These are phyloP conservation scores for Nidularia pulvinata DNA, from an alignment of 768 basidiomycete species.

Conservation along the genomic window DNA sequence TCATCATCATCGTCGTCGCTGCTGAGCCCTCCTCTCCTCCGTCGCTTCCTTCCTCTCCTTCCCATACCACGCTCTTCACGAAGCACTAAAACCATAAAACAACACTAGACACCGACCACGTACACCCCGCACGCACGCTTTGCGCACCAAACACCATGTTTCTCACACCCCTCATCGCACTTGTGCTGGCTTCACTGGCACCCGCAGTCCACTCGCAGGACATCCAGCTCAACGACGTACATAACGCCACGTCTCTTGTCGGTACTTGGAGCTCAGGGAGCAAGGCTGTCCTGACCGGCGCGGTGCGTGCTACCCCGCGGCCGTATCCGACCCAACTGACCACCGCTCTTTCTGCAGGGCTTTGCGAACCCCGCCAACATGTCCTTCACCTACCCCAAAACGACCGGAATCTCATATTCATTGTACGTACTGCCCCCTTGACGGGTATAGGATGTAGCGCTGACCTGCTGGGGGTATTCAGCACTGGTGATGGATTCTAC, in stretches of 20 bases:
- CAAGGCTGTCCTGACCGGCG: constrained; percentile 74
- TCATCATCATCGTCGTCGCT: constrained; percentile 21
- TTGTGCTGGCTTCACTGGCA: constrained; percentile 36
- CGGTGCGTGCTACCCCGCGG: constrained; percentile 51
- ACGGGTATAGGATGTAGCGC: background rate
- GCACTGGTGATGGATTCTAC: constrained; percentile 75
- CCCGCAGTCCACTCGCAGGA: constrained; percentile 28
- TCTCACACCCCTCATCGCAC: constrained; percentile 31
- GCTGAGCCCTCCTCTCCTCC: constrained; percentile 4
- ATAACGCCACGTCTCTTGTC: constrained; percentile 68
- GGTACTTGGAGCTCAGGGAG: constrained; percentile 92
- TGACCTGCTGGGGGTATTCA: constrained; percentile 16
- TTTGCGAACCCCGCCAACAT: constrained; percentile 86
- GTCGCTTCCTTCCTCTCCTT: constrained; percentile 10
- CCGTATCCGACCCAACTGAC: constrained; percentile 2
- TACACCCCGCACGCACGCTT: constrained; percentile 8
- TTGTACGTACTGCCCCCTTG: constrained; percentile 60
- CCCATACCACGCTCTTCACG: constrained; percentile 3
- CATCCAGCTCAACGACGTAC: constrained; percentile 38
- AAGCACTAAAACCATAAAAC: constrained; percentile 4
- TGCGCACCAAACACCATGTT: constrained; percentile 28
- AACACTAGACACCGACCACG: constrained; percentile 1
- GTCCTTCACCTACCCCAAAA: constrained; percentile 82
- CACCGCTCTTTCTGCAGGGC: constrained; percentile 39
- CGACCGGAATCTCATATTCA: constrained; percentile 85